Evolutionary conservation across 495 filamentous ascomycete species (phyloP).

Genomic region (Aspergillus nidulans): DNA sequence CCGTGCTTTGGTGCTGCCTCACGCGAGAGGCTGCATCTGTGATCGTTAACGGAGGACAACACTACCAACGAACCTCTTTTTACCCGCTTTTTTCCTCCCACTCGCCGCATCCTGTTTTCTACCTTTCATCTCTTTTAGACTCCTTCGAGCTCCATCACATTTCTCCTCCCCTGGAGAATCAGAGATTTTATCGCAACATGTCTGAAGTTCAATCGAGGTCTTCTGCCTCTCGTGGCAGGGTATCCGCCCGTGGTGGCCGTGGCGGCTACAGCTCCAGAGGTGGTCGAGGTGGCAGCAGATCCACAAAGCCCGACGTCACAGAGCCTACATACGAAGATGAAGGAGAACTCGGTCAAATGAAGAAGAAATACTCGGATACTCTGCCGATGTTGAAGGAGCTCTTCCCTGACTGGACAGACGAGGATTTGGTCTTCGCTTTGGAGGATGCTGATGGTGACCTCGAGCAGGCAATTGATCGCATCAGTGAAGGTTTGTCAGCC

Average conservation of each 20-base stretch:
- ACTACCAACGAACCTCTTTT: slow-evolving; percentile 22
- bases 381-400: slow-evolving; percentile 78
- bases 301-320: slow-evolving; percentile 64
- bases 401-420: slow-evolving; percentile 87
- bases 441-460: slow-evolving; percentile 90
- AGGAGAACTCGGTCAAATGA: slow-evolving; percentile 85
- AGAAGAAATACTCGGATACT: slow-evolving; percentile 75
- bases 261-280: slow-evolving; percentile 74
- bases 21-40: slow-evolving; percentile 36
- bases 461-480: slow-evolving; percentile 76
- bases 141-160: slow-evolving; percentile 34
- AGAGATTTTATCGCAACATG: slow-evolving; percentile 51
- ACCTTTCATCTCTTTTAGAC: slow-evolving; percentile 31
- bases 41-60: slow-evolving; percentile 16
- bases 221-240: slow-evolving; percentile 72
- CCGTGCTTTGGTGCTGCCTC: slow-evolving; percentile 41
- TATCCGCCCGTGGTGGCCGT: slow-evolving; percentile 76
- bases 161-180: slow-evolving; percentile 28
- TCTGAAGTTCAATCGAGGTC: slow-evolving; percentile 87
- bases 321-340: slow-evolving; percentile 70
- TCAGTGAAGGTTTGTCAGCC: slow-evolving; percentile 68
- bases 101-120: slow-evolving; percentile 30
- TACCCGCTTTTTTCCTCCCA: slow-evolving; percentile 29
- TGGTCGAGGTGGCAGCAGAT: slow-evolving; percentile 60
- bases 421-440: slow-evolving; percentile 85